A percentile compares a stretch with the other conserved stretches of the same genome.
Evolutionary conservation across 75 land plant genomes (phyloP).

Genomic region (Selaginella tamariscina): DNA sequence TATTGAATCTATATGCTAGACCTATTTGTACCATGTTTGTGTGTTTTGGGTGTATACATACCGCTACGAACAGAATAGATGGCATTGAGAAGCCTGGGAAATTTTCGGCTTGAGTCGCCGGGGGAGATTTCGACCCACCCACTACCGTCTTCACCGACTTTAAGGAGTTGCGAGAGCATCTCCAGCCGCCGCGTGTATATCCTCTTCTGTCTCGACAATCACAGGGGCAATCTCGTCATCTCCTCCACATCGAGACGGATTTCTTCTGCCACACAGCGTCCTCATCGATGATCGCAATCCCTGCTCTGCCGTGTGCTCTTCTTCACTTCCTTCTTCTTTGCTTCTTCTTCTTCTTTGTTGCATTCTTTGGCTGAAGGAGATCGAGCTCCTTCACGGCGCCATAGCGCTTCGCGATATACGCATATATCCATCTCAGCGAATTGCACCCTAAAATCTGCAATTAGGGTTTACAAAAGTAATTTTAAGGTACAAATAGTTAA

Average conservation of each 20-base stretch:
- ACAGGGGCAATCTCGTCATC: not conserved
- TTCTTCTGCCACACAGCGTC: slow-evolving; percentile 84
- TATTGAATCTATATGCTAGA: slow-evolving; percentile 12
- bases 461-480: too few species aligned
- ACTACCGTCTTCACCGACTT: slow-evolving; percentile 79
- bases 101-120: slow-evolving; percentile 23
- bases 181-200: not conserved
- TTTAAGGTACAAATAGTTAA: too few species aligned
- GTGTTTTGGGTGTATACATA: not conserved
- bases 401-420: not conserved
- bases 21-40: not conserved
- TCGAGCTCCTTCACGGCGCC: not conserved
- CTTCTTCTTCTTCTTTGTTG: slow-evolving; percentile 18
- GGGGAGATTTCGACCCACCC: slow-evolving; percentile 85
- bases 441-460: not conserved
- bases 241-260: not conserved
- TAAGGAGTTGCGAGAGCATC: slow-evolving; percentile 17
- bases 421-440: not conserved
- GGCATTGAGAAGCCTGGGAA: slow-evolving; percentile 8
- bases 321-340: slow-evolving; percentile 20
- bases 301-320: slow-evolving; percentile 15
- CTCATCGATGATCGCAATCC: slow-evolving; percentile 59
- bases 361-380: not conserved
- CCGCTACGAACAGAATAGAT: not conserved
- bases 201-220: not conserved